Evolutionary conservation across 2,329 filamentous ascomycete species (phyloP), one percentile per base, ranked within the genome.

Genomic region (Incumbomyces lentus): DNA sequence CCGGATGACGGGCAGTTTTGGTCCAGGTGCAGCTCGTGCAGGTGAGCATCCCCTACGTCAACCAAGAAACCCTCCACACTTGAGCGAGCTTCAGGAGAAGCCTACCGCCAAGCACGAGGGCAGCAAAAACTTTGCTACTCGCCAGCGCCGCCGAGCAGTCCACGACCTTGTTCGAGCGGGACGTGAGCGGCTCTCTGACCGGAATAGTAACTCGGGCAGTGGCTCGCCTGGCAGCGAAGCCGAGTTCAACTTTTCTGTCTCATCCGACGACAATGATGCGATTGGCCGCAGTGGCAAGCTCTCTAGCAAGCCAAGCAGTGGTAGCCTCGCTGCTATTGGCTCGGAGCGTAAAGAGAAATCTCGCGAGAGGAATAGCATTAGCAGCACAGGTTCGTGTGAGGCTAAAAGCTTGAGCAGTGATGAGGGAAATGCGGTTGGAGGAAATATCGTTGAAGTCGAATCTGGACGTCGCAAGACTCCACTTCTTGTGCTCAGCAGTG

Each of bases 11-110:
- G 88, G 88, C 52, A 84, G 82, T 6, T 96, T 96, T 60, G 92
- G 88, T 39, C 92, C 92, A 48, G 92, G 92, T 45, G 89, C 95
- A 64, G 86, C 75, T 49, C 87, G 92, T 62, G 88, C 88, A 60
- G 92, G 92, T 56, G 92, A 96, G 68, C 92, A 98, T 62, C 92
- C 92, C 7, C 70, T 86, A 44, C 88, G 92, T 49, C 92, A 98
- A 67, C 92, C 92, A 44, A 86, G 88, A 53, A 89, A 89, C 4
- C 92, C 92, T 18, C 92, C 92, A 12, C 81, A 86, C 12, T 75
- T 96, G 42, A 92, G 98, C 56, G 92, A 98, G 68, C 79, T 98
- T 50, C 79, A 83, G 60, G 76, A 82, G 16, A 92, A 89, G 68
- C 92, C 92, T 1, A 96, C 90, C 7, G 82, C 86, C 55, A 95